Conservation (phyloP, 371 early-diverging fungal genomes). For the Mortierella sp. region DNA sequence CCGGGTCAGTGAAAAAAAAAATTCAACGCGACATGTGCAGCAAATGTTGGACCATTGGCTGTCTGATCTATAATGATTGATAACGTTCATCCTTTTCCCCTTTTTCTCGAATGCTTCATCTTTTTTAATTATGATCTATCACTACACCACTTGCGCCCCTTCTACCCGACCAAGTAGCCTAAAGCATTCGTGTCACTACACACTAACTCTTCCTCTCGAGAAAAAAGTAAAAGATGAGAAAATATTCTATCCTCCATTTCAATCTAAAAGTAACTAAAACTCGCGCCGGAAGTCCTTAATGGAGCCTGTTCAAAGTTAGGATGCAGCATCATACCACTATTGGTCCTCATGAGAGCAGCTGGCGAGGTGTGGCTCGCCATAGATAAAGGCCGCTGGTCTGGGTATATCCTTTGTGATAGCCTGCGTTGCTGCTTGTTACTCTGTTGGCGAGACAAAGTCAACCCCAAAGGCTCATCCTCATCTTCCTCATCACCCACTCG, state of each 20-base stretch:
- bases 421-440: conserved; percentile 18
- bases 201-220: no score
- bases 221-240: not conserved
- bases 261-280: conserved; percentile 25
- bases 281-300: conserved; percentile 1
- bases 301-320: conserved; percentile 12
- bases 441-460: conserved; percentile 39
- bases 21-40: no score
- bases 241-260: not conserved
- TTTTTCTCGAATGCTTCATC: not conserved
- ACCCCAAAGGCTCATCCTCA: conserved; percentile 35
- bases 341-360: not conserved
- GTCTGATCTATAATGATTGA: no score
- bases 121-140: no score
- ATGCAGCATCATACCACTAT: not conserved
- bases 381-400: not conserved
- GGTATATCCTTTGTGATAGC: conserved; percentile 2
- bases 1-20: no score
- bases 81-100: not conserved
- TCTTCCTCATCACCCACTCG: conserved; percentile 21
- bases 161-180: no score
- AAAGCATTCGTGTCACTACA: no score
- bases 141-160: no score
- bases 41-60: no score
- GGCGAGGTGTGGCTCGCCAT: not conserved